A percentile compares a stretch with the other conserved stretches of the same genome.
Evolutionary conservation across 2,329 filamentous ascomycete species (phyloP).

Genomic region (Alternaria metachromatica): DNA sequence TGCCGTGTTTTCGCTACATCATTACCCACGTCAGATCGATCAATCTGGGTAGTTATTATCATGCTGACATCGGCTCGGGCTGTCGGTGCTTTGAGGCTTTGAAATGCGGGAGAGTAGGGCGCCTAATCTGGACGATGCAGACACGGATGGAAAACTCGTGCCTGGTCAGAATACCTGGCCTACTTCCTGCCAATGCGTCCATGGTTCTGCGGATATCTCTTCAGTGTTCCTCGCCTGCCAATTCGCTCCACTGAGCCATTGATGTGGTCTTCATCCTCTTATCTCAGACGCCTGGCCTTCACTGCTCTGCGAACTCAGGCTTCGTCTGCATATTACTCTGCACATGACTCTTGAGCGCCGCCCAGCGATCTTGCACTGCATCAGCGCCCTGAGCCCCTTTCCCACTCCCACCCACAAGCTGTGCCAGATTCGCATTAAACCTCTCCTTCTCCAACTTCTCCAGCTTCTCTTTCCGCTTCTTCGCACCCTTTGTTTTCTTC

Average conservation of each 20-base stretch:
- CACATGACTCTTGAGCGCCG: conserved; percentile 82
- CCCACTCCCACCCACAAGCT: conserved; percentile 60
- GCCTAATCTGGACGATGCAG: neutral
- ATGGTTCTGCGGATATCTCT: neutral
- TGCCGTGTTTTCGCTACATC: neutral
- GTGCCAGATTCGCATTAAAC: conserved; percentile 83
- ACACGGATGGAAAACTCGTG: neutral
- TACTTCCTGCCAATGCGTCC: too few species aligned
- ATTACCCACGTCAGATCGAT: neutral
- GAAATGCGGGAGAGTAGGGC: neutral
- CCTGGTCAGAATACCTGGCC: too few species aligned
- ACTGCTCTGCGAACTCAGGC: conserved; percentile 66
- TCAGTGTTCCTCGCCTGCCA: neutral
- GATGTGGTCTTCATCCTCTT: neutral
- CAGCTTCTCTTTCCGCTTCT: conserved; percentile 82
- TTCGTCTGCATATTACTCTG: conserved; percentile 89
- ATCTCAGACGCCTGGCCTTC: neutral
- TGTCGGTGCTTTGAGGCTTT: neutral
- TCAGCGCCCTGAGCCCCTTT: conserved; percentile 13
- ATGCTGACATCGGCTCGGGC: neutral
- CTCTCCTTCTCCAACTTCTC: conserved; percentile 82
- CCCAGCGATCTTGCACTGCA: conserved; percentile 64
- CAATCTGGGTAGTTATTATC: too few species aligned
- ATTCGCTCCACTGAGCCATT: neutral
- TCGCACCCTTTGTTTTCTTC: conserved; percentile 66